Base-by-base conservation (phyloP, 192 early-diverging fungal genomes). In the Linnemannia exigua region DNA sequence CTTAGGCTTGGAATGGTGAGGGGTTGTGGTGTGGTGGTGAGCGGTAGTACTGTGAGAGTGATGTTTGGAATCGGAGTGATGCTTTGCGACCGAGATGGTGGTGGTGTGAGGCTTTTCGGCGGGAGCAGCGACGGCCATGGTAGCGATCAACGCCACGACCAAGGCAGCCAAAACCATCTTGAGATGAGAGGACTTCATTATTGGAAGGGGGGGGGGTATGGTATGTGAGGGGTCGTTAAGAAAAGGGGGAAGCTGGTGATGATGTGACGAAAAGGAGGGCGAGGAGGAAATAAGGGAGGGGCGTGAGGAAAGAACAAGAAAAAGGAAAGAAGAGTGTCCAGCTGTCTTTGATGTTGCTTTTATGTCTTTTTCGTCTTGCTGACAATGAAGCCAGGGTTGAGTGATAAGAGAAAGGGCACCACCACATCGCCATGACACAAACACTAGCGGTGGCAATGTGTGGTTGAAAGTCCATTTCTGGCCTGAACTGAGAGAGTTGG, bases 131-230 rank as follows among this genome's bases (percentile, higher is more conserved):
- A 72, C 68, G 58, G 68, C 74, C 74, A 76, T 71, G 31, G 74
- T 72, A 28, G 80, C 80, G 70, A 82, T 76, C 74, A 82, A 71
- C 6, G 74, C 80, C 69, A 82, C 54, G 28, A 75, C 15, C 70
- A 81, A 63, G 17, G 80, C 80, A 48, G 69, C 80, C 9, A 81
- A 51, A 35, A 75, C 58, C 19, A 81, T 50, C 46, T 76, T 81
- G 44, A 75, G 74, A 47, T 74, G 79, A 44, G 79, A 74, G n/a
- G 31, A 72, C 48, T 58, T 74, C 72, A 70, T 80, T 38, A 41
- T 73, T 35, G 66, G n/a, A 50, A 37, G 11, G 20, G 25, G 16
- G 31, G 28, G 17, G n/a, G n/a, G n/a, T n/a, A n/a, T n/a, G n/a
- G 68, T 20, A 25, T 37, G 47, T 47, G 75, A 37, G 61, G 17